Evolutionary conservation across 805 yeast genomes (phyloP).

Genomic region (Cyberlindnera misumaiensis): DNA sequence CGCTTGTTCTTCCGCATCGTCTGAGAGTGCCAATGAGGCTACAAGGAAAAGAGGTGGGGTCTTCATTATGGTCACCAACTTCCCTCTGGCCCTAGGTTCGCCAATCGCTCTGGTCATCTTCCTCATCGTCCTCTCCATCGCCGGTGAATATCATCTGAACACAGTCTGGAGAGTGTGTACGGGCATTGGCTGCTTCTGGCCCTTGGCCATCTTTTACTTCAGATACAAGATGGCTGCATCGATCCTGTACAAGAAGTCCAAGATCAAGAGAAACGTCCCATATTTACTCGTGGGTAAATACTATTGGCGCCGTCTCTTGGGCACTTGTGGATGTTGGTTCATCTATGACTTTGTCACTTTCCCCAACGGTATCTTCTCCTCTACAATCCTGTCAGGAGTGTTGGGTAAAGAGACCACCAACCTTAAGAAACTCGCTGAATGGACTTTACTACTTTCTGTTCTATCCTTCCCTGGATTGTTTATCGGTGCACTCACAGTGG

Average conservation of each 20-base stretch:
- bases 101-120: constrained; percentile 68
- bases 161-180: constrained; percentile 69
- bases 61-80: constrained; percentile 60
- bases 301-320: constrained; percentile 63
- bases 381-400: constrained; percentile 52
- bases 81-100: constrained; percentile 71
- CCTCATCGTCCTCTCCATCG: constrained; percentile 58
- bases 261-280: constrained; percentile 52
- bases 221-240: constrained; percentile 65
- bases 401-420: constrained; percentile 29
- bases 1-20: constrained; percentile 59
- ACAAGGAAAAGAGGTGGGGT: constrained; percentile 57
- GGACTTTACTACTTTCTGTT: constrained; percentile 62
- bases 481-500: constrained; percentile 60
- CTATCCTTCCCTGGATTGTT: constrained; percentile 69
- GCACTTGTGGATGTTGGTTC: constrained; percentile 75
- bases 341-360: constrained; percentile 75
- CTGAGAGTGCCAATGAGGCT: constrained; percentile 69
- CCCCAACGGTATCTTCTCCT: constrained; percentile 69
- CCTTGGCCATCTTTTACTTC: constrained; percentile 64
- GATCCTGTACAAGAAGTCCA: constrained; percentile 53
- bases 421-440: constrained; percentile 57
- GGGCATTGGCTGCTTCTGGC: constrained; percentile 62
- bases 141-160: constrained; percentile 36
- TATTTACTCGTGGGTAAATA: constrained; percentile 54